Base-by-base conservation (phyloP, 75 land plant genomes). In the Sequoia sempervirens region DNA sequence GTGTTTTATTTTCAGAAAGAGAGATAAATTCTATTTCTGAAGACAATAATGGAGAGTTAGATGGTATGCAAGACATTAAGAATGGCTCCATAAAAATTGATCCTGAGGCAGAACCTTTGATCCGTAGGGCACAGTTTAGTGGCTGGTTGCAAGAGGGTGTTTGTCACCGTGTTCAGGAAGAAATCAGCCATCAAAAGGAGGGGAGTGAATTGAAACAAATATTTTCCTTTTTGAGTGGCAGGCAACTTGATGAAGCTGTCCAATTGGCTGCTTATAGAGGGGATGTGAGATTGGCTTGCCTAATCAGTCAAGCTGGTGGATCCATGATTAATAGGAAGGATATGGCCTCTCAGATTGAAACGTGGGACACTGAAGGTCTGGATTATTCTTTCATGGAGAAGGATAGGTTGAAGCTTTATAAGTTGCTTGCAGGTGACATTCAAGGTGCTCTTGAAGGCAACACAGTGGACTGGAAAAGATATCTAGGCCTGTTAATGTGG, bases 61-160 rank as follows among this genome's bases (percentile, higher is more conserved):
- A 94, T 53, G 89, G 85, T 88, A 86, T 89, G 85, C 87, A 82
- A 72, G 97, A 95, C 56, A 76, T 56, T 11, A 91, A 87, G 81
- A 94, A 86, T 68, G 83, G 75, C 37, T 82, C 88, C 47, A 68
- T 85, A 2, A 89, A 88, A 36, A 58, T 88, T 34, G 99, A 98
- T 54, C 79, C 32, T 1, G 96, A 91, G 83, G 91, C 94, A 54
- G 90, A 90, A 20, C 90, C 92, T 45, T 84, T 93, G 43, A 88
- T 92, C 20, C 92, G 98, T 43, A 92, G 98, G 83, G 98, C 99
- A 28, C 89, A 90, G 53, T 98, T 98, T 79, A 98, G 99, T 88
- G 84, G 85, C 61, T 98, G 99, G 99, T 83, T 98, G 54, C 96
- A 96, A 84, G 98, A 93, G 37, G 94, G 96, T 88, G 97, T 98